A percentile compares a stretch with the other conserved stretches of the same genome.
These are phyloP conservation scores for Pseudogymnoascus sp. DNA, from an alignment of 2,329 filamentous ascomycete genomes.

Conservation along the genomic window DNA sequence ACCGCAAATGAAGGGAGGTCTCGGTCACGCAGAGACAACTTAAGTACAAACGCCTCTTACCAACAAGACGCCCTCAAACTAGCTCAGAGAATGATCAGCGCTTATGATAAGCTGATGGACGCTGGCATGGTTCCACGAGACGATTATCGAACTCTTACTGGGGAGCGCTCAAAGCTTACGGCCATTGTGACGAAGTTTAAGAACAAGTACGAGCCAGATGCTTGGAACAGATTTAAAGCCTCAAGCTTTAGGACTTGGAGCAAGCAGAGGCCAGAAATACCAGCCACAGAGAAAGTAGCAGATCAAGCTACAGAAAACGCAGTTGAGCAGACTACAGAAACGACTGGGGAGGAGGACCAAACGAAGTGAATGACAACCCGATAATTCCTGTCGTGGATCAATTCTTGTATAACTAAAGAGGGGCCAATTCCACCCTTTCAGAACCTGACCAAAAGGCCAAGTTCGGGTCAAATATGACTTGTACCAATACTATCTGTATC, in stretches of 20 bases:
- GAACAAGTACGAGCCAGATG: constrained; percentile 15
- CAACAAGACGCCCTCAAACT: constrained; percentile 21
- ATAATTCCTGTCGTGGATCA: neutral
- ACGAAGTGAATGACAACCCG: neutral
- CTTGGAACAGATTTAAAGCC: constrained; percentile 3
- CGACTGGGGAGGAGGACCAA: neutral
- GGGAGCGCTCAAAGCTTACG: constrained; percentile 29
- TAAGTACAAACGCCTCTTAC: constrained; percentile 7
- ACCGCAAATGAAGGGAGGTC: constrained; percentile 12
- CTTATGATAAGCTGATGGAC: constrained; percentile 27
- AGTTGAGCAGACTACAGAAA: neutral
- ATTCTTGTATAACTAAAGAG: constrained; percentile 2
- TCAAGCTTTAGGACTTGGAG: constrained; percentile 24
- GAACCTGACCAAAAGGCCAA: neutral
- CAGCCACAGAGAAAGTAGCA: neutral
- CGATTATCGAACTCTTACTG: constrained; percentile 15
- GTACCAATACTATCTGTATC: neutral
- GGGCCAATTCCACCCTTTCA: neutral
- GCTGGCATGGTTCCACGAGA: constrained; percentile 23
- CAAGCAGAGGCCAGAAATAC: constrained; percentile 17
- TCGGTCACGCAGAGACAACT: neutral
- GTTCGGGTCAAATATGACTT: constrained; percentile 3
- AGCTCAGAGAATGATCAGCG: constrained; percentile 27
- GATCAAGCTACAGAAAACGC: neutral
- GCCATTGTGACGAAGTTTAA: constrained; percentile 29